Evolutionary conservation across 2,329 filamentous ascomycete species (phyloP), one percentile per base, ranked within the genome.

Genomic region (Blastomyces silverae): DNA sequence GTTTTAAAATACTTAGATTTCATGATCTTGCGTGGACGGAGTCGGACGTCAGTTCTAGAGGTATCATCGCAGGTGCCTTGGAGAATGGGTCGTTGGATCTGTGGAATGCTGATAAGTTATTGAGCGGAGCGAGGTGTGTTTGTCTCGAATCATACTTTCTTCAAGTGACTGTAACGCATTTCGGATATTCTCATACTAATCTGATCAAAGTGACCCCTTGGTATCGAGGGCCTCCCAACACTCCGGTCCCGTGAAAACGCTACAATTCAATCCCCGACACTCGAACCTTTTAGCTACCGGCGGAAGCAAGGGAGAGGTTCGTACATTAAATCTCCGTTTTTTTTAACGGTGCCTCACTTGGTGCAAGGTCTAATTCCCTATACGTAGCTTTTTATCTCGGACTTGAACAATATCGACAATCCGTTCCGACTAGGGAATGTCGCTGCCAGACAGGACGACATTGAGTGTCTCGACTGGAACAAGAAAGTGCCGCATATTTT

Each of bases 391-490:
- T 99, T 91, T 79, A 89, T 99, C 70, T 95, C 94, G 81, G 93
- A 99, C 73, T 81, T 97, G 70, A 92, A 95, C 79, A 92, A 97
- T 76, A 85, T 92, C 70, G 85, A 86, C 65, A 94, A 90, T 74
- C 90, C 93, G 5, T 96, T 95, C 79, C 87, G 92, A 68, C 82
- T 99, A 42, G 94, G 94, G 66, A 95, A 90, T 69, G 85, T 89
- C 48, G 91, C 91, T 53, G 92, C 92, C 68, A 89, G 93, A 74
- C 90, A 92, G 50, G 93, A 97, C 73, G 94, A 99, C 71, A 90
- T 97, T 69, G 94, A 97, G 73, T 96, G 92, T 70, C 83, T 99
- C 66, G 93, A 96, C 71, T 99, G 95, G 95, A 99, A 99, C 79
- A 92, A 92, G 74, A 97, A 96, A 80, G 93, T 97, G 53, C 87